Base-by-base conservation (phyloP, 2,329 filamentous ascomycete genomes). In the Bipolaris victoriae region DNA sequence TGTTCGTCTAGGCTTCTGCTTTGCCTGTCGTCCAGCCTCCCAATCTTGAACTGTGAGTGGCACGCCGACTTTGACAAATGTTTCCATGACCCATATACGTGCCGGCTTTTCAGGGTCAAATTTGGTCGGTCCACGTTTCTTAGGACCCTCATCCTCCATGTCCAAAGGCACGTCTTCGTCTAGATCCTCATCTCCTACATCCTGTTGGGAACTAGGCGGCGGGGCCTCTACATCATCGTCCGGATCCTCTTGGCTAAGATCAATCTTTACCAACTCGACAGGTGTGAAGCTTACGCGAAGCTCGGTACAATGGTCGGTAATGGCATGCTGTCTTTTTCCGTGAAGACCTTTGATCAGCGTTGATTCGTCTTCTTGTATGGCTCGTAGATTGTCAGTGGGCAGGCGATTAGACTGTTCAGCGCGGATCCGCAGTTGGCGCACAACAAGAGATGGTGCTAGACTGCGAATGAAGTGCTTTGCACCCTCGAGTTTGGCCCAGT, bases 391-490 rank as follows among this genome's bases (percentile, higher is more conserved):
- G 18, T 73, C 54, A 11, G 64, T 61, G 26, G 63, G 61, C 16
- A 69, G 57, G 31, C 60, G 61, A 5, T 66, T 58, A 1, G 49
- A 46, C 4, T 63, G 55, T 47, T 67, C 61, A 2, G 71, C 76
- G 43, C 75, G 69, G 59, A 81, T 58, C 13, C 80, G 74, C 33
- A 83, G 80, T 58, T 84, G 87, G 58, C 84, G 85, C 13, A 87
- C 81, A 2, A 98, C 80, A 1, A 98, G 78, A 7, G 89, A 87
- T 10, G 92, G 90, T 0, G 92, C 90, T 10, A 98, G 79, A 26
- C 90, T 89, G 13, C 89, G 86, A 26, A 97, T 88, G 59, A 97
- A 90, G 70, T 97, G 96, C 69, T 90, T 85, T 15, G 93, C 92
- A 0, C 93, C 94, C 49, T 84, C 83, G 26, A 88, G 84, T 66